phyloP scores from a whole-genome alignment of 257 asterid species.

The Ligustrum vulgare region DNA sequence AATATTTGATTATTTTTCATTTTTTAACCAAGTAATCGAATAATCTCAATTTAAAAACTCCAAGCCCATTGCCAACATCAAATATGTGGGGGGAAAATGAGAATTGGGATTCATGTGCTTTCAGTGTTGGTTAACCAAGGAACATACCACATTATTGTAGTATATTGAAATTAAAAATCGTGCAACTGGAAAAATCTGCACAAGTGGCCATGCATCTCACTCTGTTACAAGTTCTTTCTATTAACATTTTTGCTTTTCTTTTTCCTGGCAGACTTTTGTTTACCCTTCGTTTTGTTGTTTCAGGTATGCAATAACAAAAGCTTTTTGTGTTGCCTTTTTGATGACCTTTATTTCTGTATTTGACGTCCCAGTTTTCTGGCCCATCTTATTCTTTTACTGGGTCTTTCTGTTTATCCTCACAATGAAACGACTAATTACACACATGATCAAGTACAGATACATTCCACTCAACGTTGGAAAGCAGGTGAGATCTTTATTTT shows the following conservation, averaged over 20 bases:
- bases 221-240: background rate
- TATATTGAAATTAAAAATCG: background rate
- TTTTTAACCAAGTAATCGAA: background rate
- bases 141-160: background rate
- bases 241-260: background rate
- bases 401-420: constrained; percentile 76
- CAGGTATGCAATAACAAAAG: constrained; percentile 95
- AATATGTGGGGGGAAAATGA: background rate
- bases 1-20: background rate
- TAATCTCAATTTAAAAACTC: background rate
- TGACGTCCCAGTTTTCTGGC: constrained; percentile 98
- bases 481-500: constrained; percentile 52
- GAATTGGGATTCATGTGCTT: constrained; percentile 9
- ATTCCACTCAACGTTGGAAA: constrained; percentile 75
- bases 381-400: constrained; percentile 81
- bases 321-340: constrained; percentile 76
- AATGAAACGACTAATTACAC: constrained; percentile 80
- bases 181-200: constrained; percentile 1
- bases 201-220: background rate
- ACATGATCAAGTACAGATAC: constrained; percentile 81
- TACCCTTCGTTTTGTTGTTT: constrained; percentile 11
- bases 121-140: constrained; percentile 4
- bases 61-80: background rate
- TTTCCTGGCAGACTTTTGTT: background rate
- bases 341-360: constrained; percentile 83